Percentiles rank a stretch among this genome's conserved stretches.
phyloP scores from a whole-genome alignment of 768 basidiomycete species.

The Strobilomyces confusus region DNA sequence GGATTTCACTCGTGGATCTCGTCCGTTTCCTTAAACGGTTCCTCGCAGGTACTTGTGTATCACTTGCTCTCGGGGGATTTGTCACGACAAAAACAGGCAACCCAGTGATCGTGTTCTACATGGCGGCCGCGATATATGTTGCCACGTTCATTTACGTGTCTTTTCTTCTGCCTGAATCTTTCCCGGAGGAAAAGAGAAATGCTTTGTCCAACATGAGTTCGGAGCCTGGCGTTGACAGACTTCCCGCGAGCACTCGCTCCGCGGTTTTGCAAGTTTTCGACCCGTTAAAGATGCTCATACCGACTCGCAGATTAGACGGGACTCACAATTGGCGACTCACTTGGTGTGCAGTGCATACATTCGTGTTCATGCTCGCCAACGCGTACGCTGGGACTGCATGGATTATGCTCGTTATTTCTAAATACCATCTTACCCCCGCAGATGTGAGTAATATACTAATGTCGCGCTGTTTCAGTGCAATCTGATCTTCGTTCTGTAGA shows the following conservation, averaged over 20 bases:
- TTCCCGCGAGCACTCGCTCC: not conserved
- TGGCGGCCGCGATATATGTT: conserved; percentile 9
- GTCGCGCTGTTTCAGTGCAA: no score
- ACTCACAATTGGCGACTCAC: conserved; percentile 28
- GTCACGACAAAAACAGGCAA: conserved; percentile 26
- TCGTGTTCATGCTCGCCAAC: conserved; percentile 16
- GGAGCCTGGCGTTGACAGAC: not conserved
- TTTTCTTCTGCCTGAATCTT: conserved; percentile 29
- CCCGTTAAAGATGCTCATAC: conserved; percentile 24
- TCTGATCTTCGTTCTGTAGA: conserved; percentile 16
- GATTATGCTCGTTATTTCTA: conserved; percentile 22
- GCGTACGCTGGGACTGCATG: conserved; percentile 12
- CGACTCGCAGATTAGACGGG: conserved; percentile 15
- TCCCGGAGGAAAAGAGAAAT: conserved; percentile 21
- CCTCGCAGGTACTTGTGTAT: conserved; percentile 21
- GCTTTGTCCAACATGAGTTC: conserved; percentile 8
- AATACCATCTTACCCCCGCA: conserved; percentile 26
- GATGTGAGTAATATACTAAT: conserved; percentile 15
- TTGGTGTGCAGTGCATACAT: conserved; percentile 26
- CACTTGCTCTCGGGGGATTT: conserved; percentile 28
- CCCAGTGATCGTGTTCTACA: conserved; percentile 21
- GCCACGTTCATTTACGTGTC: conserved; percentile 17
- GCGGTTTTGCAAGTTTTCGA: conserved; percentile 11
- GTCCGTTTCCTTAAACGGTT: not conserved
- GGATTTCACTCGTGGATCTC: not conserved